phyloP scores from a whole-genome alignment of 202 grass and related monocot species.

The Dendrocalamus latiflorus region DNA sequence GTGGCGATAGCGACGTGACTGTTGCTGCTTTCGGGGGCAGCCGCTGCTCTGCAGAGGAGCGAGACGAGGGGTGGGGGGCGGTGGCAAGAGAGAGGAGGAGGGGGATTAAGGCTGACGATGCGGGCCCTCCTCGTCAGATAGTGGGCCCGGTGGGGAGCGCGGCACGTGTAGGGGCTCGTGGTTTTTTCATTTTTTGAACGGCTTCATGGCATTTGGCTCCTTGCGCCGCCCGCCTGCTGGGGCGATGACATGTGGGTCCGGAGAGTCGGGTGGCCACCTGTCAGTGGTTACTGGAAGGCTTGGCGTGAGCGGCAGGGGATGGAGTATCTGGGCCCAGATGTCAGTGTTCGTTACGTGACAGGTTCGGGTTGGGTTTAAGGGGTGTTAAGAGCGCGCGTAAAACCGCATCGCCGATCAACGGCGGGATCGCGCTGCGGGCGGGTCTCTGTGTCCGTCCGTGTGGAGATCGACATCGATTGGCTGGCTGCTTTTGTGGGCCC shows the following conservation, averaged over 20 bases:
- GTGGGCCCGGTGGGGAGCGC: neutral
- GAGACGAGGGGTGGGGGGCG: neutral
- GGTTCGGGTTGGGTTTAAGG: neutral
- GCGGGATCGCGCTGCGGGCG: neutral
- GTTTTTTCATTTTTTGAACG: neutral
- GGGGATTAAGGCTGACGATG: conserved; percentile 25
- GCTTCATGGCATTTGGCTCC: neutral
- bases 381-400: neutral
- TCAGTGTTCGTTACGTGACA: neutral
- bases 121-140: neutral
- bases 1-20: conserved; percentile 90
- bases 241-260: neutral
- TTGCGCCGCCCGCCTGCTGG: neutral
- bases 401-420: neutral
- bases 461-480: neutral
- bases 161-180: conserved; percentile 4
- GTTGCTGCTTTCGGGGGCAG: conserved; percentile 60
- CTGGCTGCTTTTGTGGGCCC: neutral
- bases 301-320: neutral
- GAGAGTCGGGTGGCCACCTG: accelerated
- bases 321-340: neutral
- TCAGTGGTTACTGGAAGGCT: accelerated
- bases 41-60: conserved; percentile 34
- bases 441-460: neutral
- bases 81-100: neutral